phyloP scores from a whole-genome alignment of 805 yeast genomes.

The Saccharomyces paradoxus region DNA sequence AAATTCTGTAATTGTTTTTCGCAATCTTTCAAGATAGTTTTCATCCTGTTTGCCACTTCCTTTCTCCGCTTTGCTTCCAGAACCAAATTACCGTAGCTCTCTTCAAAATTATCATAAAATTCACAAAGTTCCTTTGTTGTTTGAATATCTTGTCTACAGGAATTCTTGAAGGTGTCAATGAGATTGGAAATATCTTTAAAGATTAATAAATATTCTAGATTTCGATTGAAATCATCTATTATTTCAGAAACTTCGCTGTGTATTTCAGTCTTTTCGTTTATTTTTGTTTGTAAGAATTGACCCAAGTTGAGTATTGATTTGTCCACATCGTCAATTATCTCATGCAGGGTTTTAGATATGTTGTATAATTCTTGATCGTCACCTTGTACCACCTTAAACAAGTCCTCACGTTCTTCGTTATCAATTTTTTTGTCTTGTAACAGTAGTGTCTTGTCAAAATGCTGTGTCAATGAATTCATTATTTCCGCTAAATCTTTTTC shows the following conservation, averaged over 20 bases:
- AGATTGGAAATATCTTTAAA: constrained; percentile 27
- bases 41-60: constrained; percentile 35
- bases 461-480: constrained; percentile 65
- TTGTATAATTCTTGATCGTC: constrained; percentile 52
- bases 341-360: constrained; percentile 43
- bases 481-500: constrained; percentile 66
- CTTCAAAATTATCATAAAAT: constrained; percentile 44
- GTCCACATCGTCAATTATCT: constrained; percentile 29
- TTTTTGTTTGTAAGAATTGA: constrained; percentile 27
- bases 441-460: constrained; percentile 66
- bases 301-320: constrained; percentile 15
- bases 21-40: constrained; percentile 35
- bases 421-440: constrained; percentile 26
- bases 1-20: constrained; percentile 33
- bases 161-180: constrained; percentile 28
- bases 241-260: constrained; percentile 14
- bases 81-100: constrained; percentile 44
- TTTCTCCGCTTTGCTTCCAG: constrained; percentile 47
- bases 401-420: constrained; percentile 31
- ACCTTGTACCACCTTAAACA: constrained; percentile 39
- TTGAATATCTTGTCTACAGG: constrained; percentile 22
- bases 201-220: constrained; percentile 23
- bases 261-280: constrained; percentile 2
- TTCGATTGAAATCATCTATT: constrained; percentile 20
- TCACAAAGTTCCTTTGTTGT: constrained; percentile 32